Conservation (phyloP, 176 grass and related monocot species). For the Cenchrus fungigraminus region DNA sequence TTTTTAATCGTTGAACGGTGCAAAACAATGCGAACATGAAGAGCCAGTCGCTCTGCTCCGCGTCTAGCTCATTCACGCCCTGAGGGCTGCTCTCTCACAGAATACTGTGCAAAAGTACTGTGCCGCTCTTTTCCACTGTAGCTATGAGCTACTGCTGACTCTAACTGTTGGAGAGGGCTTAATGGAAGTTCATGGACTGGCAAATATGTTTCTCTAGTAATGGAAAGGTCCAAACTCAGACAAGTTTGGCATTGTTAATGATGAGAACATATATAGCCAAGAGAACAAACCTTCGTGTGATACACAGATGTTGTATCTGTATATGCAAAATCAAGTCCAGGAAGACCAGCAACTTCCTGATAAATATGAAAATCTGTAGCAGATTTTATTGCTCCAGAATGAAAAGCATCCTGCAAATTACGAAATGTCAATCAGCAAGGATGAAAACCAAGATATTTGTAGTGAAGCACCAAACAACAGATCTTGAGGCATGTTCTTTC, state of each 20-base stretch:
- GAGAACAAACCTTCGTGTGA: slow-evolving; percentile 86
- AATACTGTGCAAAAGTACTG: no score
- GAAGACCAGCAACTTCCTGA: slow-evolving; percentile 85
- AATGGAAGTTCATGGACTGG: neutral
- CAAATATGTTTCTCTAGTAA: neutral
- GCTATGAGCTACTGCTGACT: no score
- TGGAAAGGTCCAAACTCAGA: neutral
- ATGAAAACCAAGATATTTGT: slow-evolving; percentile 17
- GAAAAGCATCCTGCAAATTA: slow-evolving; percentile 77
- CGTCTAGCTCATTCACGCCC: no score
- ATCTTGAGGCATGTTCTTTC: slow-evolving; percentile 15
- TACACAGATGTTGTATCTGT: slow-evolving; percentile 90
- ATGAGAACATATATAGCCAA: slow-evolving; percentile 3
- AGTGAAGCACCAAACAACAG: slow-evolving; percentile 4
- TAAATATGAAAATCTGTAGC: slow-evolving; percentile 98
- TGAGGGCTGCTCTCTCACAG: no score
- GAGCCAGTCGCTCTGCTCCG: no score
- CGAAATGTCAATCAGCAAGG: slow-evolving; percentile 14
- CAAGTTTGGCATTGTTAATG: slow-evolving; percentile 22
- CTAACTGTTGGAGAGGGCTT: no score
- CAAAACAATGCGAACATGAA: no score
- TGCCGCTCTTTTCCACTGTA: no score
- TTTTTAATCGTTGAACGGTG: no score
- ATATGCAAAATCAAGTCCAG: slow-evolving; percentile 98
- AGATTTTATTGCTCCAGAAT: slow-evolving; percentile 96